Percentiles rank a stretch among this genome's conserved stretches.
Evolutionary conservation across 352 stramenopile genomes (phyloP).

Genomic region (Phytophthora aleatoria): DNA sequence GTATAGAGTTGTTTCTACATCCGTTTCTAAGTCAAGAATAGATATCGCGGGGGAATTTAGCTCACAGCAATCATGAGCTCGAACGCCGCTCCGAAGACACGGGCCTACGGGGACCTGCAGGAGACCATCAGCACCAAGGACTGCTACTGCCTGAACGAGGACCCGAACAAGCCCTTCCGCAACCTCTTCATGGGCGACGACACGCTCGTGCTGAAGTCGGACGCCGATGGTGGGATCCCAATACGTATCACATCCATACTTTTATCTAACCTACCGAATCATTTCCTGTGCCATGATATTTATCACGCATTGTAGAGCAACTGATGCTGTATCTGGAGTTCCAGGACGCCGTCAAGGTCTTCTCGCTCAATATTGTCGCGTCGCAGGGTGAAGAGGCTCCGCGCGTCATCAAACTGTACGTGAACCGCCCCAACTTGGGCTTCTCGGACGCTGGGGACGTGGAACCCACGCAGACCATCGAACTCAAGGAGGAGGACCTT

Average conservation of each 20-base stretch:
- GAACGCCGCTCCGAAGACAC: constrained; percentile 40
- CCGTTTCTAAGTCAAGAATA: background rate
- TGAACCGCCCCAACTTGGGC: constrained; percentile 73
- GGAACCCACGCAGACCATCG: constrained; percentile 74
- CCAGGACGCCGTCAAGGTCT: constrained; percentile 79
- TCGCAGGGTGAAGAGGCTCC: constrained; percentile 59
- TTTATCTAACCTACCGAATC: background rate
- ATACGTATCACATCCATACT: constrained; percentile 5
- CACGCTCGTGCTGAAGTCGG: constrained; percentile 77
- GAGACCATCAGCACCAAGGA: constrained; percentile 61
- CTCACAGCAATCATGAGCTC: constrained; percentile 34
- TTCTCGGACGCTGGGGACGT: constrained; percentile 77
- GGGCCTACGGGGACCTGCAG: constrained; percentile 62
- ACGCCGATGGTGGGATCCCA: constrained; percentile 58
- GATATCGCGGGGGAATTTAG: background rate
- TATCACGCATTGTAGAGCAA: constrained; percentile 53
- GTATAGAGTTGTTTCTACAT: no score
- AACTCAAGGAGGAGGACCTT: constrained; percentile 59
- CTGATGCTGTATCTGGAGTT: constrained; percentile 85
- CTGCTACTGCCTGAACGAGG: constrained; percentile 84
- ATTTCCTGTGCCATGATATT: background rate
- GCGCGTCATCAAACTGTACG: constrained; percentile 69
- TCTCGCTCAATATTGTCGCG: constrained; percentile 71
- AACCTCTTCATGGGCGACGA: constrained; percentile 85
- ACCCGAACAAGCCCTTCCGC: constrained; percentile 66